Evolutionary conservation across 2,329 filamentous ascomycete species (phyloP).

Genomic region (Neonectria magnoliae): DNA sequence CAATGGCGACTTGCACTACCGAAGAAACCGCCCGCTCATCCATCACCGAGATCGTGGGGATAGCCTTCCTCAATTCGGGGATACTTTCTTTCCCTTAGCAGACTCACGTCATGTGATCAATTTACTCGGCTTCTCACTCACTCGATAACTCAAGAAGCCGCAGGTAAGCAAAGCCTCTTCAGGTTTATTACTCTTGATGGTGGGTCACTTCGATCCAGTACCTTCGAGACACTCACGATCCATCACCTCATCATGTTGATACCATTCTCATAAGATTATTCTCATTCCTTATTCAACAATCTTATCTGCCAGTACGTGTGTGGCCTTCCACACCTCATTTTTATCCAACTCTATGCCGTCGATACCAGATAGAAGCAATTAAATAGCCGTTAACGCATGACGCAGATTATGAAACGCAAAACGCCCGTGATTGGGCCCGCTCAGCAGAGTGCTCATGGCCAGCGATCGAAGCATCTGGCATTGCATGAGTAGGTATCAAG

Average conservation of each 20-base stretch:
- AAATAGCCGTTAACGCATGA: constrained; percentile 43
- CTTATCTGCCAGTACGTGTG: constrained; percentile 32
- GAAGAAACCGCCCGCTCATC: not conserved
- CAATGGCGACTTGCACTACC: not conserved
- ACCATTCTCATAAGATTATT: constrained; percentile 19
- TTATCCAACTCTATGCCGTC: constrained; percentile 36
- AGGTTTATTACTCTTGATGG: not conserved
- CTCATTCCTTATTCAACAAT: constrained; percentile 28
- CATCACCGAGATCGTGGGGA: constrained; percentile 6
- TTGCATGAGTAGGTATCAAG: constrained; percentile 32
- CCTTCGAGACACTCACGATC: not conserved
- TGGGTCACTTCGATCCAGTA: not conserved
- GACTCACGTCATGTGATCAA: constrained; percentile 10
- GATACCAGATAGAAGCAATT: constrained; percentile 35
- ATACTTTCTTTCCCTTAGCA: not conserved
- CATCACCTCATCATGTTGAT: constrained; percentile 2
- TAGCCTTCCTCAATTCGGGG: not conserved
- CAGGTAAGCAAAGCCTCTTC: not conserved
- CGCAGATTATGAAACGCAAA: constrained; percentile 39
- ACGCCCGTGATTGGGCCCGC: constrained; percentile 31
- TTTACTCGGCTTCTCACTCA: not conserved
- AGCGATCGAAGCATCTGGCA: constrained; percentile 31
- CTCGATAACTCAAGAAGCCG: not conserved
- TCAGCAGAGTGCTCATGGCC: constrained; percentile 35
- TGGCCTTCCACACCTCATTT: constrained; percentile 32